phyloP scores from a whole-genome alignment of 441 rosid genomes.

The Pelargonium exstipulatum region DNA sequence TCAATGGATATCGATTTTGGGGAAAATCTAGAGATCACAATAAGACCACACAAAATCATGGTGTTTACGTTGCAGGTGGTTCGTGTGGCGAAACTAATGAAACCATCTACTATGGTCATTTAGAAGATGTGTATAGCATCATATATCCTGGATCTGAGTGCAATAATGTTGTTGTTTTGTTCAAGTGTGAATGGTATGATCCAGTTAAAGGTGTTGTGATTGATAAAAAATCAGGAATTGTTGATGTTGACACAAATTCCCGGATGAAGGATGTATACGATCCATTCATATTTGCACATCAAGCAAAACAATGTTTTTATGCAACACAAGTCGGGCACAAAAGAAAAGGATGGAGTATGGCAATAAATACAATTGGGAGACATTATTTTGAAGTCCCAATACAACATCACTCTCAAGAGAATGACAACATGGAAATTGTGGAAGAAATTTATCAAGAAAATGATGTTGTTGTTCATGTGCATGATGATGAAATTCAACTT shows the following conservation, averaged over 20 bases:
- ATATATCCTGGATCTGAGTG: neutral
- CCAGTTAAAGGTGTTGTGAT: neutral
- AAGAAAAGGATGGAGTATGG: neutral
- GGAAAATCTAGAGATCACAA: too few species aligned
- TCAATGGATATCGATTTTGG: too few species aligned
- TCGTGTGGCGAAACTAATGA: neutral
- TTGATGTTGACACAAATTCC: neutral
- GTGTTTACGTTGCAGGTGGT: too few species aligned
- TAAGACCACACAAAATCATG: too few species aligned
- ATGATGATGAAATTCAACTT: neutral
- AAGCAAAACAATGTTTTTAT: neutral
- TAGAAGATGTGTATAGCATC: neutral
- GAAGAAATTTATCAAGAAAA: neutral
- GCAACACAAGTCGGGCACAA: neutral
- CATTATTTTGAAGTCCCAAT: neutral
- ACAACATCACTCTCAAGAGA: neutral
- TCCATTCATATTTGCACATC: neutral
- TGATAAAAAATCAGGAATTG: neutral
- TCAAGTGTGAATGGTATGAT: neutral
- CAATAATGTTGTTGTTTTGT: neutral
- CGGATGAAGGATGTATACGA: neutral
- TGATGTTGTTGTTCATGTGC: neutral
- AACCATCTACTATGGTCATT: neutral
- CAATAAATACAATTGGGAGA: neutral
- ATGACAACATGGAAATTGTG: neutral